phyloP scores from a whole-genome alignment of 2,329 filamentous ascomycete species.

The Cordyceps cateniannulata region DNA sequence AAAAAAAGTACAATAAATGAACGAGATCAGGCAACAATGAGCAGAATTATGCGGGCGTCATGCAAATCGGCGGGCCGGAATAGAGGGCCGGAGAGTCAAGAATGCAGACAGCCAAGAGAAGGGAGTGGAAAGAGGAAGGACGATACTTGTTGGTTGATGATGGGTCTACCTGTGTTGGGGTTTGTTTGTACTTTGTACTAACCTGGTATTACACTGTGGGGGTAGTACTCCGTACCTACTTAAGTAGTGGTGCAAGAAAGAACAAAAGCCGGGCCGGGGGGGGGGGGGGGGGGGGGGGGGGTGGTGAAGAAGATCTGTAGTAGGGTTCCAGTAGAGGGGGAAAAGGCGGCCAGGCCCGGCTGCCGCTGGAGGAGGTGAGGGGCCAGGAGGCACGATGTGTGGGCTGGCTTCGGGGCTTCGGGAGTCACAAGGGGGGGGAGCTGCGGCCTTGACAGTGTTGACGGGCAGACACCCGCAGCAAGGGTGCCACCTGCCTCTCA shows the following conservation, averaged over 20 bases:
- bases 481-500: too few species aligned
- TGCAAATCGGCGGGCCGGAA: background rate
- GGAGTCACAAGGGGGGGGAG: background rate
- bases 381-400: background rate
- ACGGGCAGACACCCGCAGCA: background rate
- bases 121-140: background rate
- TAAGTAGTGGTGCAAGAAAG: background rate
- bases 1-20: background rate
- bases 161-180: too few species aligned
- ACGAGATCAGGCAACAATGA: background rate
- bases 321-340: background rate
- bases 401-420: background rate
- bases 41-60: background rate
- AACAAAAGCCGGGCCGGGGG: background rate
- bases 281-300: background rate
- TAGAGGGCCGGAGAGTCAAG: background rate
- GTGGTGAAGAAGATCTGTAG: background rate
- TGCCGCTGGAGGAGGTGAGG: background rate
- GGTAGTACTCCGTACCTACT: too few species aligned
- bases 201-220: background rate
- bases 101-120: background rate
- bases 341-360: background rate
- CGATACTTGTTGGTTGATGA: constrained; percentile 1
- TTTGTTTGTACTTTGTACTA: too few species aligned
- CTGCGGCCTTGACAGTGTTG: background rate